A percentile compares a stretch with the other conserved stretches of the same genome.
Evolutionary conservation across 805 yeast species (phyloP).

Genomic region (Saccharomycopsis schoenii): DNA sequence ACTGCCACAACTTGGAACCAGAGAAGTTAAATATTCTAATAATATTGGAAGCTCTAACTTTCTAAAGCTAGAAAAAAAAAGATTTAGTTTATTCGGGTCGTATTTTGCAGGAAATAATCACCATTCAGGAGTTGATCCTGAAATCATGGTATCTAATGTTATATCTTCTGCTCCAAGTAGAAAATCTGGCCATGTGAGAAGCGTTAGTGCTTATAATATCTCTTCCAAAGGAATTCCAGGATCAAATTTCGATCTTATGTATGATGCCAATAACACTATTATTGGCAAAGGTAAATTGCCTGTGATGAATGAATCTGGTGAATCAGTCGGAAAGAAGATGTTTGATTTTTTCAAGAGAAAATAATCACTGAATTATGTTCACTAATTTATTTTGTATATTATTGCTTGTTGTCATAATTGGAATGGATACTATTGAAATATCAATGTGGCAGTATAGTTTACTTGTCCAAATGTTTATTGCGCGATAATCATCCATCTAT

Average conservation of each 20-base stretch:
- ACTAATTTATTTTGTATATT: not conserved
- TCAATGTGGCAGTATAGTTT: too few relatives aligned
- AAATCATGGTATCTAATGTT: not conserved
- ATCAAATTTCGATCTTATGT: not conserved
- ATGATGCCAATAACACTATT: not conserved
- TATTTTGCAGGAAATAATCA: not conserved
- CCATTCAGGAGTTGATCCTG: not conserved
- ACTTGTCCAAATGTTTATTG: too few relatives aligned
- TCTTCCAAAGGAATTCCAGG: not conserved
- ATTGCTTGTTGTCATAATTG: not conserved
- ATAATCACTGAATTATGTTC: not conserved
- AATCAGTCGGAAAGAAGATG: not conserved
- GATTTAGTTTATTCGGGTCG: slow-evolving; percentile 34
- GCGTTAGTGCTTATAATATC: not conserved
- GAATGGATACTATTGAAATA: not conserved
- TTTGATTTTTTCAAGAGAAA: not conserved
- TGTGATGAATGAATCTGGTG: not conserved
- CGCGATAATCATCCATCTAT: not conserved
- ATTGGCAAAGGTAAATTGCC: not conserved
- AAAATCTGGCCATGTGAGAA: not conserved
- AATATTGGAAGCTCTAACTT: slow-evolving; percentile 8
- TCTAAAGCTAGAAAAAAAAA: slow-evolving; percentile 22
- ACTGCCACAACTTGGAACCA: slow-evolving; percentile 10
- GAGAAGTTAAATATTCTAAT: slow-evolving; percentile 5
- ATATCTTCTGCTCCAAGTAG: not conserved